Evolutionary conservation across 768 basidiomycete genomes (phyloP), one percentile per base, ranked within the genome.

Genomic region (Suillus ampliporus): DNA sequence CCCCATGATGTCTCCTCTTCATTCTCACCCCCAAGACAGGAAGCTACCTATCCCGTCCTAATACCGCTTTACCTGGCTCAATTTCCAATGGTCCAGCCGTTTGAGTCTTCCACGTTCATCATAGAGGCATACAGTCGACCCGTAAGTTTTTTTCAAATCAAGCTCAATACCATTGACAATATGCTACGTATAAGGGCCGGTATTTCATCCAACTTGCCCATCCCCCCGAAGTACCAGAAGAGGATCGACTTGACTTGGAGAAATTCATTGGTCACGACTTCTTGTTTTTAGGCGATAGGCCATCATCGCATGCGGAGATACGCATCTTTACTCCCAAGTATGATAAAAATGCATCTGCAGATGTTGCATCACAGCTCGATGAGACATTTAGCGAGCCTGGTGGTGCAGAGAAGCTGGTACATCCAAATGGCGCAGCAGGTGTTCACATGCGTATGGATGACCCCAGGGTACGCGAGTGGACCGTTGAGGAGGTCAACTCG

Each of bases 41-140:
- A 84, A 21, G 82, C 87, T 26, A 86, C 83, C 41, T 87, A 85
- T 65, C 89, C 89, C 4, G 76, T 90, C 37, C 78, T 90, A 23
- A 71, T 90, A n/a, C 89, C 89, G 5, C 69, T 88, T 5, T 90
- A 89, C 72, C 74, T 89, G 11, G 80, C 79, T 21, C 82, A 82
- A 65, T 89, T 88, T 67, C 67, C 80, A 56, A 66, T 72, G 8
- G 50, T 62, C 7, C 61, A 68, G 15, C 71, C 69, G 31, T 75
- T 72, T 63, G 70, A 70, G 1, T 66, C 69, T 5, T 62, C 76
- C 37, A 77, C 76, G 4, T 58, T 76, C 2, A 64, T 77, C 59
- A 35, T 72, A 41, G 60, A 72, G 8, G 76, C 74, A 37, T 67
- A 77, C 56, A 19, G 58, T 34, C 61, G 67, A 37, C 69, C 71